Conservation (phyloP, 495 filamentous ascomycete genomes). For the Penicillium canescens region DNA sequence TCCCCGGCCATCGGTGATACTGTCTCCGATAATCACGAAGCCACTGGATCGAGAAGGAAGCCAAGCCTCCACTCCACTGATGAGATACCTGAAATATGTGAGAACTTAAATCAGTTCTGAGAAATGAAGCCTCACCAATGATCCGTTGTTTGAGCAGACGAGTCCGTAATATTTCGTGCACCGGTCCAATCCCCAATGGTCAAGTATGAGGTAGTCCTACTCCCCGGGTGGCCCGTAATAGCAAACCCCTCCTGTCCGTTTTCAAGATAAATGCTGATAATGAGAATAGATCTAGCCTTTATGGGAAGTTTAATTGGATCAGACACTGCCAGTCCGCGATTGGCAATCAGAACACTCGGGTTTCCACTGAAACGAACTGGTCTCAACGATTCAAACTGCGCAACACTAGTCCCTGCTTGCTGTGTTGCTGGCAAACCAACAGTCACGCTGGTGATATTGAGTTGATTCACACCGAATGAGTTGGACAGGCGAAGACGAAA, state of each 20-base stretch:
- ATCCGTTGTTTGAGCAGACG: conserved; percentile 18
- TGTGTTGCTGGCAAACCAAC: conserved; percentile 53
- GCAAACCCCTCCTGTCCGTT: conserved; percentile 54
- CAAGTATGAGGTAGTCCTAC: conserved; percentile 64
- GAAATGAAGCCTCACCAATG: conserved; percentile 25
- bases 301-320: conserved; percentile 62
- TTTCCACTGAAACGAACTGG: conserved; percentile 47
- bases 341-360: conserved; percentile 53
- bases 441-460: conserved; percentile 60
- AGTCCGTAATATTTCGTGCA: conserved; percentile 45
- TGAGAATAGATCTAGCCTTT: conserved; percentile 48
- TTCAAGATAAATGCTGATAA: conserved; percentile 59
- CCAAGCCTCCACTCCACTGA: conserved; percentile 61
- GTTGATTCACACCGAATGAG: conserved; percentile 60
- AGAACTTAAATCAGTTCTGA: not conserved
- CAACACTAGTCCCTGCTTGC: conserved; percentile 47
- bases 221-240: conserved; percentile 68
- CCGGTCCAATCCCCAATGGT: conserved; percentile 53
- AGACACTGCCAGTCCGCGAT: conserved; percentile 58
- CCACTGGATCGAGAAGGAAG: conserved; percentile 40
- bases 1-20: conserved; percentile 71
- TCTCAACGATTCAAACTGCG: conserved; percentile 38
- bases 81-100: conserved; percentile 51
- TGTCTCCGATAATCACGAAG: conserved; percentile 68
- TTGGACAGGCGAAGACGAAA: conserved; percentile 69